Evolutionary conservation across 2,329 filamentous ascomycete species (phyloP).

Genomic region (Drechslerella coelobrocha): DNA sequence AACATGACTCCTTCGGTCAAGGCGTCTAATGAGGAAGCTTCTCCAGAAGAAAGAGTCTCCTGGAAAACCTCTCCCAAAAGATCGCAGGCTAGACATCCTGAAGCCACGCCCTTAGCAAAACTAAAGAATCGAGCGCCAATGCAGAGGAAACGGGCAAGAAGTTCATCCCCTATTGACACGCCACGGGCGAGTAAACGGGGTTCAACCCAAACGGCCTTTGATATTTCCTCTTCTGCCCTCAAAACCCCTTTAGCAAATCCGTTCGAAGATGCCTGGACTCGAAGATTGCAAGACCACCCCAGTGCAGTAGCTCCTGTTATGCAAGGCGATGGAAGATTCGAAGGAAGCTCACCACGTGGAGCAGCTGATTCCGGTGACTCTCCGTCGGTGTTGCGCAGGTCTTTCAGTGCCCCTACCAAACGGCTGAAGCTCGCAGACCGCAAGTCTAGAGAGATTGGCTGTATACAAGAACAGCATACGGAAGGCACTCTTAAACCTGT

Average conservation of each 20-base stretch:
- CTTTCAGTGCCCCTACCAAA: conserved; percentile 52
- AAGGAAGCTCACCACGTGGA: conserved; percentile 40
- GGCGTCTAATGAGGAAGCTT: conserved; percentile 55
- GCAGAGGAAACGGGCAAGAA: conserved; percentile 70
- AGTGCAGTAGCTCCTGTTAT: conserved; percentile 14
- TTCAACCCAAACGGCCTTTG: conserved; percentile 68
- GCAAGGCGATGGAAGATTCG: conserved; percentile 37
- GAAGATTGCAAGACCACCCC: conserved; percentile 55
- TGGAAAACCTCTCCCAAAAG: conserved; percentile 62
- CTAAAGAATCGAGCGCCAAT: conserved; percentile 58
- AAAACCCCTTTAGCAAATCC: conserved; percentile 75
- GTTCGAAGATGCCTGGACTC: conserved; percentile 77
- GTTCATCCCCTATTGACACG: conserved; percentile 75
- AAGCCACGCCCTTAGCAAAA: conserved; percentile 60
- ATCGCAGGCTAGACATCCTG: conserved; percentile 51
- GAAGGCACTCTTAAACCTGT: conserved; percentile 65
- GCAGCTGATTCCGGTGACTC: conserved; percentile 35
- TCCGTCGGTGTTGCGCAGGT: conserved; percentile 52
- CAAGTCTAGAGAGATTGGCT: conserved; percentile 3
- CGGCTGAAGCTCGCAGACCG: conserved; percentile 22
- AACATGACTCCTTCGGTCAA: conserved; percentile 40
- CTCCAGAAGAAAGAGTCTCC: conserved; percentile 68
- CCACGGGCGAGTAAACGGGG: conserved; percentile 63
- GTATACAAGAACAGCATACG: conserved; percentile 66
- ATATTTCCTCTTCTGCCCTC: conserved; percentile 60